These are phyloP conservation scores for Boletus coccyginus DNA, from an alignment of 768 basidiomycete species.

Conservation along the genomic window DNA sequence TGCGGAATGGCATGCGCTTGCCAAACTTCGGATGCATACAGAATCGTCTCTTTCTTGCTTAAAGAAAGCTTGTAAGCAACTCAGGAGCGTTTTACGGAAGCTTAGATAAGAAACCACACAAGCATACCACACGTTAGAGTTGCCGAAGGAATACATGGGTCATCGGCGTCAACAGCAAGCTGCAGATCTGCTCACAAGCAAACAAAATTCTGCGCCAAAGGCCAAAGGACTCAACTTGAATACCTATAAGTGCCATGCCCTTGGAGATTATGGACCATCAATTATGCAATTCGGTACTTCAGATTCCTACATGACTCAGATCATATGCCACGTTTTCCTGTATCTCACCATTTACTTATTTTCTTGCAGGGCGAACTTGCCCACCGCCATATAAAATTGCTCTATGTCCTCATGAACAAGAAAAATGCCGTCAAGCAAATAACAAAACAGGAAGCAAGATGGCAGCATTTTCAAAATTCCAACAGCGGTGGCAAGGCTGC, in stretches of 20 bases:
- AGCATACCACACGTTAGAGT: conserved; percentile 28
- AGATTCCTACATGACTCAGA: conserved; percentile 6
- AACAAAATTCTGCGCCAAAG: conserved; percentile 6
- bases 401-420: too few relatives aligned
- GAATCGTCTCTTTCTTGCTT: conserved; percentile 18
- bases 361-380: too few relatives aligned
- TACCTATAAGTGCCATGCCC: conserved; percentile 33
- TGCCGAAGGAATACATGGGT: conserved; percentile 26
- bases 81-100: conserved; percentile 23
- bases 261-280: conserved; percentile 24
- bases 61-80: conserved; percentile 1
- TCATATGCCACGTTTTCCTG: background rate
- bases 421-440: too few relatives aligned
- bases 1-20: conserved; percentile 35
- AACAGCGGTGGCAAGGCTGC: too few relatives aligned
- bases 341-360: too few relatives aligned
- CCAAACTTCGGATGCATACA: conserved; percentile 34
- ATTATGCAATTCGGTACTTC: conserved; percentile 2
- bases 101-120: conserved; percentile 20
- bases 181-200: background rate
- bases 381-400: too few relatives aligned
- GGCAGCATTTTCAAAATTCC: too few relatives aligned
- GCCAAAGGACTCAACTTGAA: too few relatives aligned
- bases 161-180: conserved; percentile 1
- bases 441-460: too few relatives aligned